These are phyloP conservation scores for Jamesozyma lodderae DNA, from an alignment of 805 yeast species.

Conservation along the genomic window DNA sequence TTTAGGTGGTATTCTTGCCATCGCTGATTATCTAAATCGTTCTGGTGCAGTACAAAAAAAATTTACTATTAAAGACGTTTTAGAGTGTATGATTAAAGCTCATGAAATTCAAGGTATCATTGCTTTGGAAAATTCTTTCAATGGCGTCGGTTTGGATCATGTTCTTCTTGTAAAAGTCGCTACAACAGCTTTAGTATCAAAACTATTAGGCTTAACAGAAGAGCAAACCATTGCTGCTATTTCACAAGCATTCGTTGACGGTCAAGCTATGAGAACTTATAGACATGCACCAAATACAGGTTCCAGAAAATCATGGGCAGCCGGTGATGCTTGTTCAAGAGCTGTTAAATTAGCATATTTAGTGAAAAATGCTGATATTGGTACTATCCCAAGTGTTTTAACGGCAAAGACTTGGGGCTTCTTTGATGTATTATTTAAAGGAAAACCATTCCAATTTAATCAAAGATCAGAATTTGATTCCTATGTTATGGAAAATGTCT, in stretches of 20 bases:
- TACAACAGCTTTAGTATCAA: slow-evolving; percentile 50
- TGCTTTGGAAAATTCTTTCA: slow-evolving; percentile 53
- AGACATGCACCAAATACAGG: slow-evolving; percentile 59
- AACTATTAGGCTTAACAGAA: slow-evolving; percentile 41
- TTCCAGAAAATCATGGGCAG: slow-evolving; percentile 60
- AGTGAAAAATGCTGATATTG: slow-evolving; percentile 43
- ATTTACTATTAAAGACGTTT: slow-evolving; percentile 41
- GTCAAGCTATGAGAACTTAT: slow-evolving; percentile 49
- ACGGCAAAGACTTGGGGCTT: slow-evolving; percentile 57
- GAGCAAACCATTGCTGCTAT: slow-evolving; percentile 47
- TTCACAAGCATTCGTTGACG: slow-evolving; percentile 55
- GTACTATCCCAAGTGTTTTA: slow-evolving; percentile 47
- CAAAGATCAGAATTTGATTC: slow-evolving; percentile 43
- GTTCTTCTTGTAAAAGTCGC: slow-evolving; percentile 52
- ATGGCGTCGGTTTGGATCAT: slow-evolving; percentile 51
- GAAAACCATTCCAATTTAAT: slow-evolving; percentile 40
- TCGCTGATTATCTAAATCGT: slow-evolving; percentile 48
- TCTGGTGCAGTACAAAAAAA: slow-evolving; percentile 32
- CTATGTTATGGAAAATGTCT: slow-evolving; percentile 54
- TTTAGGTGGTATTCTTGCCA: slow-evolving; percentile 50
- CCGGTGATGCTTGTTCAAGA: slow-evolving; percentile 53
- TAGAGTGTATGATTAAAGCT: slow-evolving; percentile 52
- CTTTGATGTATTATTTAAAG: slow-evolving; percentile 50
- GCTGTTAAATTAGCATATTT: slow-evolving; percentile 48
- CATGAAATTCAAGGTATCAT: slow-evolving; percentile 55